phyloP scores from a whole-genome alignment of 441 rosid genomes.

The Kokia cookei region DNA sequence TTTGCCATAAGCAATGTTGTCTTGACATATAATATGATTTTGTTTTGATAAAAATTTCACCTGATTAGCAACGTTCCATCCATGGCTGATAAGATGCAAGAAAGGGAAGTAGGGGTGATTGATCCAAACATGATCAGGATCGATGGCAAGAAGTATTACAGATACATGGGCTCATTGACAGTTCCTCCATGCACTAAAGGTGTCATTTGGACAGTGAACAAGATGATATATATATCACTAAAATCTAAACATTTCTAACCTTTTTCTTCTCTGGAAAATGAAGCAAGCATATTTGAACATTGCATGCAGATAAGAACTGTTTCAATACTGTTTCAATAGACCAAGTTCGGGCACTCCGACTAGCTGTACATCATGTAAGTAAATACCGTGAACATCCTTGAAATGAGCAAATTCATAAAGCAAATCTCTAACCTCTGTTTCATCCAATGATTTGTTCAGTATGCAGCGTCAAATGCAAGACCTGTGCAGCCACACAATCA shows the following conservation, averaged over 20 bases:
- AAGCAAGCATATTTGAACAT: background rate
- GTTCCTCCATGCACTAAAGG: conserved; percentile 64
- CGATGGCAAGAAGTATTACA: conserved; percentile 33
- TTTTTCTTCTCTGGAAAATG: background rate
- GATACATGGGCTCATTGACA: conserved; percentile 59
- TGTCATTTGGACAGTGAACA: conserved; percentile 48
- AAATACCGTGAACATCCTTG: background rate
- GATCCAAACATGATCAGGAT: conserved; percentile 32
- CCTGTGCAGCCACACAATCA: conserved; percentile 41
- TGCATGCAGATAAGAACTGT: conserved; percentile 31
- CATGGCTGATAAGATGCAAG: conserved; percentile 14
- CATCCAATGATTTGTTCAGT: conserved; percentile 21
- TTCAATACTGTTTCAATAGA: conserved; percentile 36
- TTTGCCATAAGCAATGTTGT: background rate
- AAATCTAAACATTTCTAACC: background rate
- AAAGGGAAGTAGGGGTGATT: conserved; percentile 29
- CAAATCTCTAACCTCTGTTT: background rate
- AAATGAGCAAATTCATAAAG: background rate
- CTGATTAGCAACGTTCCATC: conserved; percentile 19
- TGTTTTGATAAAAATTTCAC: conserved; percentile 9
- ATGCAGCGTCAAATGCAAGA: conserved; percentile 46
- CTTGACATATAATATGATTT: background rate
- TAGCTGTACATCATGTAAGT: conserved; percentile 53
- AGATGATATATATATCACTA: conserved; percentile 5
- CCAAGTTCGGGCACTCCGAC: conserved; percentile 34